phyloP scores from a whole-genome alignment of 495 filamentous ascomycete genomes.

The Cenococcum geophilum region DNA sequence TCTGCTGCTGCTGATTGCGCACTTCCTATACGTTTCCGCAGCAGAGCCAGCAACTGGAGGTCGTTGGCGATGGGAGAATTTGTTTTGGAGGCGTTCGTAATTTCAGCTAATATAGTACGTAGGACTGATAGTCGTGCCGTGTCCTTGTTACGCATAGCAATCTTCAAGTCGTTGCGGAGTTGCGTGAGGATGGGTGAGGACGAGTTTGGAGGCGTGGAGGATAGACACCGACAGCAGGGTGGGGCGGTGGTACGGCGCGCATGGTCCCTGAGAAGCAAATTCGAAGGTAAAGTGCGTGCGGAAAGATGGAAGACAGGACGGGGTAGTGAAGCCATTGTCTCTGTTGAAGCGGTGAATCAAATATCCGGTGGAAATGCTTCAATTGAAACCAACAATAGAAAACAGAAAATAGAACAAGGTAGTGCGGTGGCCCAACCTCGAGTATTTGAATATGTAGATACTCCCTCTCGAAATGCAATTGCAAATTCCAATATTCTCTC shows the following conservation, averaged over 20 bases:
- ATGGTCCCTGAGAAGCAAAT: background rate
- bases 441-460: no score
- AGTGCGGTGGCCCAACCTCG: background rate
- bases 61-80: constrained; percentile 53
- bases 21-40: constrained; percentile 49
- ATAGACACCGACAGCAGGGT: background rate
- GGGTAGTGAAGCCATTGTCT: background rate
- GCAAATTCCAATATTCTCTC: background rate
- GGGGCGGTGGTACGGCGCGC: background rate
- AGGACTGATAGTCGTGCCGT: constrained; percentile 51
- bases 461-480: background rate
- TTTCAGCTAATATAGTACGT: constrained; percentile 54
- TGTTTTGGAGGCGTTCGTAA: constrained; percentile 58
- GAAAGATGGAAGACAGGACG: background rate
- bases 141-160: constrained; percentile 57
- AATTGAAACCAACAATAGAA: background rate
- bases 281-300: background rate
- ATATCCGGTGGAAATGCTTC: background rate
- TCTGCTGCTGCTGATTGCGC: constrained; percentile 48
- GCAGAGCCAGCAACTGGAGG: constrained; percentile 52
- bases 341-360: background rate
- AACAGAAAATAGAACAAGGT: background rate
- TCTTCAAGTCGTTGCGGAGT: constrained; percentile 54
- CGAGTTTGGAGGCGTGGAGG: constrained; percentile 31
- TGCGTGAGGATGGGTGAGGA: constrained; percentile 43